Percentiles rank a stretch among this genome's conserved stretches.
These are phyloP conservation scores for Hyphodiscus sp. DNA, from an alignment of 2,329 filamentous ascomycete species.

Conservation along the genomic window DNA sequence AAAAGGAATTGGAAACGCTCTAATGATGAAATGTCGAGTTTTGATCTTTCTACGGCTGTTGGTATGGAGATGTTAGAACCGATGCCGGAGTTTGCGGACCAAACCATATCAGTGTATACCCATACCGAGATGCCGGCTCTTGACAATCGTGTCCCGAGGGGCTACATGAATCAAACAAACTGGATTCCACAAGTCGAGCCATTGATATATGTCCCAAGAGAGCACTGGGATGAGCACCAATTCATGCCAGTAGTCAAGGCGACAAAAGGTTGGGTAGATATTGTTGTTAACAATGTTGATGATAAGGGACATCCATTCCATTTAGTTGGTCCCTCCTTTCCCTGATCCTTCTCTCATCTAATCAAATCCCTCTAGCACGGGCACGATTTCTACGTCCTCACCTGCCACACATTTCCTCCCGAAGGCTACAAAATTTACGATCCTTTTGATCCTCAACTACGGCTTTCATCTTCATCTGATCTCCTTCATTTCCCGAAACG, in stretches of 20 bases:
- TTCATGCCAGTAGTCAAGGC: conserved; percentile 31
- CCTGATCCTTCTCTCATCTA: neutral
- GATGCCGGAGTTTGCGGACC: conserved; percentile 27
- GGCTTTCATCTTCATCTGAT: neutral
- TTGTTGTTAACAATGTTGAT: conserved; percentile 45
- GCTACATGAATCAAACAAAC: conserved; percentile 40
- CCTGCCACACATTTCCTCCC: neutral
- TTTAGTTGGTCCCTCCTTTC: conserved; percentile 29
- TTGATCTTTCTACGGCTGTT: conserved; percentile 19
- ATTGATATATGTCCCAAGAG: conserved; percentile 29
- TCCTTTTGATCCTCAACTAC: conserved; percentile 24
- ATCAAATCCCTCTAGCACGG: conserved; percentile 18
- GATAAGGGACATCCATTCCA: conserved; percentile 45
- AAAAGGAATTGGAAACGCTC: neutral
- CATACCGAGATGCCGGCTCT: conserved; percentile 37
- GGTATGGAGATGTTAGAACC: neutral
- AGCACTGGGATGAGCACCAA: conserved; percentile 33
- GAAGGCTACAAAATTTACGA: conserved; percentile 26
- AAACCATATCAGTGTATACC: conserved; percentile 37
- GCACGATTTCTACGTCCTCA: conserved; percentile 17
- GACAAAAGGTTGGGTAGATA: conserved; percentile 37
- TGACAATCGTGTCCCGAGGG: conserved; percentile 36
- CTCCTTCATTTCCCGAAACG: neutral
- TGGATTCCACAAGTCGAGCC: conserved; percentile 34
- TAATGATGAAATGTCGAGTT: neutral